Base-by-base conservation (phyloP, 768 basidiomycete genomes). In the Auriscalpium vulgare region DNA sequence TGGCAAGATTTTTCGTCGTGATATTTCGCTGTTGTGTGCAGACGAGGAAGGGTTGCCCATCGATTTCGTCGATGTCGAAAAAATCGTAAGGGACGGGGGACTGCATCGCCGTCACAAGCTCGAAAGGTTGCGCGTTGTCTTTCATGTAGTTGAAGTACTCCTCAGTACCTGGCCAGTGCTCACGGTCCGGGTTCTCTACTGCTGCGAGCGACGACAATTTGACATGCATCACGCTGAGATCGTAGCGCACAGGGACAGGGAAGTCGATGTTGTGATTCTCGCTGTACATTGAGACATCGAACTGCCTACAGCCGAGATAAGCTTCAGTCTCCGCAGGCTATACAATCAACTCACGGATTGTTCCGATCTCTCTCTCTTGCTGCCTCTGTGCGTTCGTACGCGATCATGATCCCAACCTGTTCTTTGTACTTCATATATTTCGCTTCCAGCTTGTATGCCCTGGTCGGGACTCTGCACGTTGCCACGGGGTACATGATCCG, bases 401-500 rank as follows among this genome's bases (percentile, higher is more conserved):
- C 55, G 11, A 60, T 55, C 57, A 59, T 55, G 50, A 60, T 59
- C 34, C 57, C 57, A 58, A 59, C 51, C 37, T 60, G 52, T 1
- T 14, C 1, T 7, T 37, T 40, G 44, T 59, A 40, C 14, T 54
- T 48, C 47, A 59, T 55, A 36, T 60, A 60, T 38, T 60, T 60
- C 21, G 53, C 59, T 11, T 60, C 54, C 16, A 62, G 17, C 21
- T 60, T 51, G 44, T 62, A 62, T 21, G 61, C 47, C 38, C 58
- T 62, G 16, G 56, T 53, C 10, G 37, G 37, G 9, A 36, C 56
- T 16, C 19, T 21, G 1, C 60, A 50, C 37, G 50, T 62, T 13
- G 59, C 61, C 14, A 62, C 53, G 8, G 61, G 61, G 43, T 62
- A 62, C 4, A 51, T 56, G 8, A 37, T 58, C 43, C 58, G 51